Base-by-base conservation (phyloP, 169 alveolate species). In the Fabrea salina region DNA sequence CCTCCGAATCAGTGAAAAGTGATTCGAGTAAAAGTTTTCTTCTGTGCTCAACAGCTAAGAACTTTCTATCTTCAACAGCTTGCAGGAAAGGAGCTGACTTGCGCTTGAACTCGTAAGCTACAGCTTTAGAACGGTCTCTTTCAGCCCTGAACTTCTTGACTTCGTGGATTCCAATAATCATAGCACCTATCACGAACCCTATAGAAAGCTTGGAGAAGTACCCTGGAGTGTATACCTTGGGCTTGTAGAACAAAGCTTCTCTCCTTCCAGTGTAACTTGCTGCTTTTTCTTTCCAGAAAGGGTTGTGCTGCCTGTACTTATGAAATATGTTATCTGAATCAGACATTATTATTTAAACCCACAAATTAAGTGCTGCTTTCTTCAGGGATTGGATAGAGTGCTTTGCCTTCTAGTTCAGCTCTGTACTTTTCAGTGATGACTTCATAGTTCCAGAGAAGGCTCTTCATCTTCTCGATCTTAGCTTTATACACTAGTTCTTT, bases 1-100 rank as follows among this genome's bases (percentile, higher is more conserved):
- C 79, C 49, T 70, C 79, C 35, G 35, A 25, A 41, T 70, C 79
- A 6, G 22, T 59, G 37, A 70, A 70, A 41, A 70, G 64, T 1
- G 59, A 59, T 4, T 70, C 59, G 3, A 70, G 11, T 40, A 70
- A 19, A 41, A 59, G 49, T 19, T 41, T 37, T 47, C 49, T 70
- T 43, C 79, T 70, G 25, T 44, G 64, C 79, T 70, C 39, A 13
- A 43, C 64, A 6, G 79, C 79, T 27, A 70, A 70, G 33, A 25
- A 70, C 49, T 49, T 41, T 8, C 79, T 70, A 70, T 70, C 79
- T 49, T 70, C 79, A 8, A 70, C 37, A 19, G 79, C 79, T 70
- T 70, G 64, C 5, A 70, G 32, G 64, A 70, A 70, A 19, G 79
- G 79, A 30, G 37, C n/a, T 22, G 66, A 22, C 32, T 70, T 70